phyloP scores from a whole-genome alignment of 129 eudicot genomes.

The Dittrichia graveolens region DNA sequence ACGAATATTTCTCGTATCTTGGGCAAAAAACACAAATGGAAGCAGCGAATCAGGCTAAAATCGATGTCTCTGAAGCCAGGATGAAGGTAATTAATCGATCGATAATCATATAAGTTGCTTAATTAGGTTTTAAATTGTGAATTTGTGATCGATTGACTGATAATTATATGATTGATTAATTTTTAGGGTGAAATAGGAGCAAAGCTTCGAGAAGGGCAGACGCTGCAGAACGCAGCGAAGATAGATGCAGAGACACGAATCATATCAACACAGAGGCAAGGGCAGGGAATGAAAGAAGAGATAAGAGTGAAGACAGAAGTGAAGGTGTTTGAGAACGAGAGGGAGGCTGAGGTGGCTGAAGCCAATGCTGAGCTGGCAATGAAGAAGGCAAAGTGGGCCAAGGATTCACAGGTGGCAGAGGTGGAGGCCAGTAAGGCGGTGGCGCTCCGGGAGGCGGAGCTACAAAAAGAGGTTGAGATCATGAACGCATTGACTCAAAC shows the following conservation, averaged over 20 bases:
- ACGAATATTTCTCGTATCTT: slow-evolving; percentile 65
- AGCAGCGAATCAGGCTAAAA: slow-evolving; percentile 60
- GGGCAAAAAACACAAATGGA: slow-evolving; percentile 79
- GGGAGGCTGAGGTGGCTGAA: slow-evolving; percentile 61
- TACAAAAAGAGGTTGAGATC: slow-evolving; percentile 63
- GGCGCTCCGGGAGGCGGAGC: slow-evolving; percentile 60
- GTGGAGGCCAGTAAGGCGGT: slow-evolving; percentile 69
- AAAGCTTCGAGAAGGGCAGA: slow-evolving; percentile 54
- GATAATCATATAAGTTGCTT: not conserved
- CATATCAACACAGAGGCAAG: slow-evolving; percentile 53
- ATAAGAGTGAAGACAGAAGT: slow-evolving; percentile 55
- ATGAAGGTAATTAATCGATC: slow-evolving; percentile 40
- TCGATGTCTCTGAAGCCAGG: slow-evolving; percentile 75
- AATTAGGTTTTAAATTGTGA: not conserved
- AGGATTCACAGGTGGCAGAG: slow-evolving; percentile 61
- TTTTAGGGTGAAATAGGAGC: slow-evolving; percentile 75
- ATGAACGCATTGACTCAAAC: slow-evolving; percentile 72
- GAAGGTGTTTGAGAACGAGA: slow-evolving; percentile 55
- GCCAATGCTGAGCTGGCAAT: slow-evolving; percentile 54
- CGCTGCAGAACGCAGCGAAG: slow-evolving; percentile 72
- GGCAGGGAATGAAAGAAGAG: slow-evolving; percentile 64
- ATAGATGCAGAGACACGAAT: slow-evolving; percentile 79
- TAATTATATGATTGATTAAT: slow-evolving; percentile 9
- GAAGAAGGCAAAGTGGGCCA: slow-evolving; percentile 63
- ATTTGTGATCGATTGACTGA: not conserved